Evolutionary conservation across 257 asterid genomes (phyloP), one percentile per base, ranked within the genome.

Genomic region (Fraxinus americana): DNA sequence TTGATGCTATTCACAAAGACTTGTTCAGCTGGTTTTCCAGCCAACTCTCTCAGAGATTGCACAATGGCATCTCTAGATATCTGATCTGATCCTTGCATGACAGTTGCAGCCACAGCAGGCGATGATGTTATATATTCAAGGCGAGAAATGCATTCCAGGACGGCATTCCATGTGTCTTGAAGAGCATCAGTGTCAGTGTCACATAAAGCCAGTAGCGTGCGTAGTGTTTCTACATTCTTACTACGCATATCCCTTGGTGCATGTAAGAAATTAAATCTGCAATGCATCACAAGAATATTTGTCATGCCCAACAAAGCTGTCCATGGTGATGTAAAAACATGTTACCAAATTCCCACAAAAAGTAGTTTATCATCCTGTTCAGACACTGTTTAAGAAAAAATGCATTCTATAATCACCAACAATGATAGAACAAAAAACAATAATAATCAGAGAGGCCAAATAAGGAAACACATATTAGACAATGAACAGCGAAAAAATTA

Each of bases 81-180:
- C 74, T 96, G 99, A 82, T 96, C 93, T 83, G 99, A 88, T 82
- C 98, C 99, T 89, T 93, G 98, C 97, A 92, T 96, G 63, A 96
- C 91, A 81, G 90, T 89, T 83, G 99, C 94, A 79, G 92, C 87
- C 90, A 95, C 92, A 75, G 96, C 90, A 77, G 96, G 97, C 85
- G 92, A 91, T 77, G 98, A 93, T 50, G 91, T 92, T 19, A 91
- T 79, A 88, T 93, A 96, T 77, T 96, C 99, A 81, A 96, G 97
- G 79, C 99, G 97, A 74, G 99, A 96, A 83, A 96, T 87, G 86
- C 98, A 92, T 85, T 92, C 98, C 61, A 96, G 86, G 74, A 96
- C 87, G 67, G 99, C 98, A 74, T 89, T 86, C 99, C 99, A 96
- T 45, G 99, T 89, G 81, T 96, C 98, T 88, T 96, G 99, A 77